Base-by-base conservation (phyloP, 1,284 basidiomycete genomes). In the Stygiomarasmius scandens region DNA sequence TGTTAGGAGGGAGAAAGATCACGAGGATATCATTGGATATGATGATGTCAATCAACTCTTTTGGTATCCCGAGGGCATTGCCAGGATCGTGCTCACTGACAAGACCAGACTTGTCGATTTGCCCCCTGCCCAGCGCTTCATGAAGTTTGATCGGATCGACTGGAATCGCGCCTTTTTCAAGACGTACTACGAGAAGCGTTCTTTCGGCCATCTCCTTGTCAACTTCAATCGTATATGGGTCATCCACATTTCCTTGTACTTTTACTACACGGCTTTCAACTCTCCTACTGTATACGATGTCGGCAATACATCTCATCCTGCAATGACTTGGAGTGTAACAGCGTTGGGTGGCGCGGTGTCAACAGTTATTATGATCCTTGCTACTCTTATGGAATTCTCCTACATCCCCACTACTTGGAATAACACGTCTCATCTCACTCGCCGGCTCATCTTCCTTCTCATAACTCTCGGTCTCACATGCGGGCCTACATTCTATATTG, bases 1-100 rank as follows among this genome's bases (percentile, higher is more conserved):
- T 71, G 89, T 99, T 51, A 82, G 93, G 66, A 84, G 92, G 69
- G 96, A 99, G 79, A 83, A 83, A 69, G 96, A 99, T 68, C 97
- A 98, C 71, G 89, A 95, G 62, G 83, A 90, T 64, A 95, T 98
- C 68, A 98, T 99, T 69, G 97, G 96, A 11, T 99, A 99, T 71
- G 96, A 99, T 73, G 96, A 99, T 74, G 92, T 99, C 67, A 99
- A 99, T 73, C 96, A 99, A 73, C 79, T 99, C 47, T 99, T 99
- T 77, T 99, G 96, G 96, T 99, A 99, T 73, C 97, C 97, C 3
- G 97, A 99, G 68, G 97, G 97, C 43, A 96, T 99, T 67, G 92
- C 95, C 25, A 83, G 94, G 43, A 98, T 99, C 66, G 83, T 88
- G 12, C 81, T 98, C 43, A 84, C 79, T 22, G 95, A 98, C 80